These are phyloP conservation scores for Neofusicoccum umdonicola DNA, from an alignment of 2,329 filamentous ascomycete genomes.

Conservation along the genomic window DNA sequence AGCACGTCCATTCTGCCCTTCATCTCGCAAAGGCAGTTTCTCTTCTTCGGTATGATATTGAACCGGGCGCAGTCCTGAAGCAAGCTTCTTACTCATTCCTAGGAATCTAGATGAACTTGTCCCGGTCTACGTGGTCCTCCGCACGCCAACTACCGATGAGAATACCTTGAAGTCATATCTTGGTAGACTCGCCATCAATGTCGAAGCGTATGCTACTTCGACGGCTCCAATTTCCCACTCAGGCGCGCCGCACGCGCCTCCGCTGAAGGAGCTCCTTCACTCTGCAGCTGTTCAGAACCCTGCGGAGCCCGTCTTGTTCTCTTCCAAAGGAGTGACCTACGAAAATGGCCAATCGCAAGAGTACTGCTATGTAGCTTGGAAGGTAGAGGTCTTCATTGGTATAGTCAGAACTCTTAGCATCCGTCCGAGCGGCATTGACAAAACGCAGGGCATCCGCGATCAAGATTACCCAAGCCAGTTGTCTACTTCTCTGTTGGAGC, in stretches of 20 bases:
- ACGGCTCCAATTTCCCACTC: conserved; percentile 43
- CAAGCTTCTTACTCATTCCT: conserved; percentile 49
- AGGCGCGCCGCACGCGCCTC: conserved; percentile 27
- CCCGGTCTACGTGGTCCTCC: conserved; percentile 66
- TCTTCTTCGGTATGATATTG: conserved; percentile 67
- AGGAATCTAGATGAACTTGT: conserved; percentile 68
- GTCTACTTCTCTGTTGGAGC: conserved; percentile 59
- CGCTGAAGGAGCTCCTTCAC: conserved; percentile 58
- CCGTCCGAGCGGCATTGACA: neutral
- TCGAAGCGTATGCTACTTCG: conserved; percentile 64
- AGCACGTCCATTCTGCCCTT: conserved; percentile 52
- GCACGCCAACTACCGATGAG: conserved; percentile 61
- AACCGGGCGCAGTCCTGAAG: conserved; percentile 39
- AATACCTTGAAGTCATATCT: conserved; percentile 58
- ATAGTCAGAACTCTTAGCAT: conserved; percentile 11
- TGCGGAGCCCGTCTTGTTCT: conserved; percentile 31
- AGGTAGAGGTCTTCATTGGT: conserved; percentile 37
- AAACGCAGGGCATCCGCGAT: conserved; percentile 45
- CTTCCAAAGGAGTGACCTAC: conserved; percentile 26
- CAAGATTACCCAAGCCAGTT: conserved; percentile 64
- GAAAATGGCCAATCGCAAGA: conserved; percentile 12
- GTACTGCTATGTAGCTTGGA: conserved; percentile 40
- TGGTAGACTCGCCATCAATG: conserved; percentile 60
- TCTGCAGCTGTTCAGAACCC: conserved; percentile 38
- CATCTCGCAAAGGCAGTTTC: conserved; percentile 60